Percentiles rank a stretch among this genome's conserved stretches.
Evolutionary conservation across 768 basidiomycete genomes (phyloP).

Genomic region (Myochromella boudieri): DNA sequence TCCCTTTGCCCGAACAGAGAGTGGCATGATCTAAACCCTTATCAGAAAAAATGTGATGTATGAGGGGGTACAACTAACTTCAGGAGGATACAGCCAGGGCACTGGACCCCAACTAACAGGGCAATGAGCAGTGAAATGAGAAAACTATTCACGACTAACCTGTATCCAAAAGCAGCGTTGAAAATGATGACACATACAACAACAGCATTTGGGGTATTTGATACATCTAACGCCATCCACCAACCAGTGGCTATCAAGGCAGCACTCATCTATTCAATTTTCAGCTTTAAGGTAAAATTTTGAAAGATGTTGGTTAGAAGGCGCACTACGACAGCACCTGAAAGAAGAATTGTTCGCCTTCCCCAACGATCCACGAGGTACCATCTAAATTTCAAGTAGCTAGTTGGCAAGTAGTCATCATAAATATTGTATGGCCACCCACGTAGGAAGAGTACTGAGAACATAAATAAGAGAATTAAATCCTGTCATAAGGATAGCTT

Average conservation of each 20-base stretch:
- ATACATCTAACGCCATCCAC: conserved; percentile 91
- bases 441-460: conserved; percentile 72
- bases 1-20: conserved; percentile 90
- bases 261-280: conserved; percentile 67
- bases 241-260: conserved; percentile 81
- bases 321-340: conserved; percentile 68
- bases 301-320: background rate
- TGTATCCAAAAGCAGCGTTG: conserved; percentile 93
- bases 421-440: conserved; percentile 22
- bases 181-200: conserved; percentile 88
- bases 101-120: conserved; percentile 75
- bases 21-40: conserved; percentile 86
- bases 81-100: conserved; percentile 88
- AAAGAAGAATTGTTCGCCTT: conserved; percentile 74
- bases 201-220: conserved; percentile 83
- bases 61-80: conserved; percentile 56
- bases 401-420: conserved; percentile 1
- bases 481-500: conserved; percentile 87
- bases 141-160: conserved; percentile 32
- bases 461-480: conserved; percentile 78
- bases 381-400: conserved; percentile 53
- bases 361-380: conserved; percentile 84
- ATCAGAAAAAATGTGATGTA: too few relatives aligned
- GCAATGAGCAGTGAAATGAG: background rate
- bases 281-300: background rate